These are phyloP conservation scores for Murraya koenigii DNA, from an alignment of 345 rosid genomes.

Conservation along the genomic window DNA sequence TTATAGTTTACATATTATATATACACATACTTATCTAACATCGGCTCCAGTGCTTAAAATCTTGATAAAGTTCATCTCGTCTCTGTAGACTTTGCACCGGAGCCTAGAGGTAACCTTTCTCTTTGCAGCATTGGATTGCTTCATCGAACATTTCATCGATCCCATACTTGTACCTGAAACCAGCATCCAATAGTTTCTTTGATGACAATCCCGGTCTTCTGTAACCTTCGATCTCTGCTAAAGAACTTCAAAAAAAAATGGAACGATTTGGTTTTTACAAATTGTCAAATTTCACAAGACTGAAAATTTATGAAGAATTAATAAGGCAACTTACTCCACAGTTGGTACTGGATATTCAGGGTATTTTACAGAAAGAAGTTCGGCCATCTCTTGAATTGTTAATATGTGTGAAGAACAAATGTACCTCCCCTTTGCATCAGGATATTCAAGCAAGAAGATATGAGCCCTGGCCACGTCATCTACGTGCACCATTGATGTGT, in stretches of 20 bases:
- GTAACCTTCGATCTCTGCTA: slow-evolving; percentile 20
- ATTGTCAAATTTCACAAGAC: too few relatives aligned
- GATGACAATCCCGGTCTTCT: slow-evolving; percentile 1
- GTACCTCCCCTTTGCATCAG: slow-evolving; percentile 39
- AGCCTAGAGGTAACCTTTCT: slow-evolving; percentile 30
- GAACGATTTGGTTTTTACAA: background rate
- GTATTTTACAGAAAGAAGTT: slow-evolving; percentile 29
- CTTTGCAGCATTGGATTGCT: slow-evolving; percentile 39
- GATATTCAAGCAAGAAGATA: slow-evolving; percentile 37
- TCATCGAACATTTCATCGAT: slow-evolving; percentile 33
- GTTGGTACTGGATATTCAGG: slow-evolving; percentile 27
- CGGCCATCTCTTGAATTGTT: slow-evolving; percentile 21
- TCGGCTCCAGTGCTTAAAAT: too few relatives aligned
- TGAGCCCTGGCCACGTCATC: slow-evolving; percentile 45
- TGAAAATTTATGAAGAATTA: too few relatives aligned
- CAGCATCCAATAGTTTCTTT: slow-evolving; percentile 35
- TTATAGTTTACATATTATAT: too few relatives aligned
- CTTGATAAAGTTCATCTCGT: too few relatives aligned
- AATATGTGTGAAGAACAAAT: slow-evolving; percentile 26
- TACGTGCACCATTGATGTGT: slow-evolving; percentile 23
- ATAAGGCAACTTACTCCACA: slow-evolving; percentile 18
- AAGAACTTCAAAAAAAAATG: slow-evolving; percentile 10
- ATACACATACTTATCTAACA: too few relatives aligned
- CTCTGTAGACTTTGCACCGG: too few relatives aligned
- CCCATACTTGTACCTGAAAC: slow-evolving; percentile 30